Conservation (phyloP, 352 stramenopile genomes). For the Phytophthora fragariaefolia region DNA sequence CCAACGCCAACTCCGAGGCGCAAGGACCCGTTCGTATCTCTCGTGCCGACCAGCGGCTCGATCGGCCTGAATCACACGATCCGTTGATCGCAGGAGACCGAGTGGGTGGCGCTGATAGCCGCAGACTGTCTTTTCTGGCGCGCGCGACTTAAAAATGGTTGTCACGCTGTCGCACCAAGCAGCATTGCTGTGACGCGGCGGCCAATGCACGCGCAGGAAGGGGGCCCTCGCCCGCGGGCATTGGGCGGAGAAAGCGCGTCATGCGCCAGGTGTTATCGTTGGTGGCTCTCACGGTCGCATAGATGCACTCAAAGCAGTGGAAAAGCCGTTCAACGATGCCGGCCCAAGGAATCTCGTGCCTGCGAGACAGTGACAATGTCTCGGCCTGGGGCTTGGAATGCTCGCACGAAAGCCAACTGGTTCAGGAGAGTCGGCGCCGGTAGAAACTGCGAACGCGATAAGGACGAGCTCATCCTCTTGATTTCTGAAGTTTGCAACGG, state of each 20-base stretch:
- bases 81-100: constrained; percentile 27
- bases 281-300: constrained; percentile 22
- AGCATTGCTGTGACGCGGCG: constrained; percentile 23
- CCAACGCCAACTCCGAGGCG: constrained; percentile 12
- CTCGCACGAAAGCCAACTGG: constrained; percentile 14
- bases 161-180: constrained; percentile 28
- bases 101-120: constrained; percentile 9
- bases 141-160: constrained; percentile 19
- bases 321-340: constrained; percentile 28
- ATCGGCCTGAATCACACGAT: constrained; percentile 29
- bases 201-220: constrained; percentile 14
- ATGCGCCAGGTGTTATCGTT: constrained; percentile 17
- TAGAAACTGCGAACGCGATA: background rate
- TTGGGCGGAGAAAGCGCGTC: constrained; percentile 19
- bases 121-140: constrained; percentile 10
- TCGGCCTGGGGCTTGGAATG: constrained; percentile 19
- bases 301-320: constrained; percentile 23
- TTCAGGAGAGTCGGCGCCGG: background rate
- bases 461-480: constrained; percentile 21
- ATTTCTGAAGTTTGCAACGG: constrained; percentile 37
- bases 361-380: too few relatives aligned
- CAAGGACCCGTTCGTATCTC: constrained; percentile 20
- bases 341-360: background rate
- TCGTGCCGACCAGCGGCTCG: constrained; percentile 26
- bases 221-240: background rate